These are phyloP conservation scores for Vanrija pseudolonga DNA, from an alignment of 1,284 basidiomycete species.

Conservation along the genomic window DNA sequence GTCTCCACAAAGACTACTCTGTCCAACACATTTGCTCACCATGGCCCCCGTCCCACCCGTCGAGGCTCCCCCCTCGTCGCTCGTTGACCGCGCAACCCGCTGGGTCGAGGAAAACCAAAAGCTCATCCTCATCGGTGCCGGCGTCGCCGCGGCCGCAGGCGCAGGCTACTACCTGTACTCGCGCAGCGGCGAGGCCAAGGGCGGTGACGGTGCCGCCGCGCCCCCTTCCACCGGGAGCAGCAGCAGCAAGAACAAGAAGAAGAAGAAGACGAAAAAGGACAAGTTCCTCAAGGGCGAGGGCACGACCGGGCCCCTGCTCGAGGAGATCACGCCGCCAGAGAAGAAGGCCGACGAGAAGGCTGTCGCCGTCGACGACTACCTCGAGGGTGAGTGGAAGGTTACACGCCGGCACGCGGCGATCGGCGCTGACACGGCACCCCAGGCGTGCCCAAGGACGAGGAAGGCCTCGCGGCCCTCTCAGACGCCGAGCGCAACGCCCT, in stretches of 20 bases:
- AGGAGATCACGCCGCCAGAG: conserved; percentile 58
- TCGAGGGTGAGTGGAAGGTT: conserved; percentile 43
- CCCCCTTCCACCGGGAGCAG: conserved; percentile 9
- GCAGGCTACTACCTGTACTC: conserved; percentile 65
- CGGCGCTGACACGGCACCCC: not conserved
- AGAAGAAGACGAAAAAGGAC: conserved; percentile 52
- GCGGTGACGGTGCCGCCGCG: conserved; percentile 28
- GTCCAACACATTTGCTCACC: not conserved
- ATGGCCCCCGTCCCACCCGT: conserved; percentile 20
- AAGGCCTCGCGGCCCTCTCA: conserved; percentile 32
- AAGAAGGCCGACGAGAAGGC: conserved; percentile 39
- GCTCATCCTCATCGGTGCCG: conserved; percentile 53
- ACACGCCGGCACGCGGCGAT: not conserved
- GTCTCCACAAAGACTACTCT: too few relatives aligned
- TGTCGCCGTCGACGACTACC: conserved; percentile 26
- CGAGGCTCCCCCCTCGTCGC: conserved; percentile 18
- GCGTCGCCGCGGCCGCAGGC: conserved; percentile 68
- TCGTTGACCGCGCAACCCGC: conserved; percentile 37
- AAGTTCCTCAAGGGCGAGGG: conserved; percentile 43
- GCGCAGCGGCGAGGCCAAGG: not conserved
- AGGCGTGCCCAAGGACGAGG: conserved; percentile 34
- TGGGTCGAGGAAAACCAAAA: conserved; percentile 49
- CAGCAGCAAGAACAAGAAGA: conserved; percentile 59
- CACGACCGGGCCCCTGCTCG: conserved; percentile 66
- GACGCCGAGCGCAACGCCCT: conserved; percentile 62